phyloP scores from a whole-genome alignment of 176 grass and related monocot species.

The Cenchrus americanus region DNA sequence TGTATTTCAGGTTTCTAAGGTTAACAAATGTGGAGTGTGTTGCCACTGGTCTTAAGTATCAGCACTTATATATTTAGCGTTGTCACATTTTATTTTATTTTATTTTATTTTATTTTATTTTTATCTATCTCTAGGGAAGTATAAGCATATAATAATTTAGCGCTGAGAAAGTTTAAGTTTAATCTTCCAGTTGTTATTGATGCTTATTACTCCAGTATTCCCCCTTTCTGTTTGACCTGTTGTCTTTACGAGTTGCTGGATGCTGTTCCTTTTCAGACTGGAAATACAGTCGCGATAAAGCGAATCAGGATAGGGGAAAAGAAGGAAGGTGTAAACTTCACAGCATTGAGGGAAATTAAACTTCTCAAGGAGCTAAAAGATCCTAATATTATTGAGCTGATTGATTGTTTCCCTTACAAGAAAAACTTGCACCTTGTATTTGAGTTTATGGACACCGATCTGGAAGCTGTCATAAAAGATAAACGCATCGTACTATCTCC shows the following conservation, averaged over 20 bases:
- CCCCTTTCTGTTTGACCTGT: conserved; percentile 13
- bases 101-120: background rate
- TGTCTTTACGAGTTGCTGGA: background rate
- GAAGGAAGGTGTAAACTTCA: conserved; percentile 99
- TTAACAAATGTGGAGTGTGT: background rate
- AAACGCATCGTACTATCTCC: conserved; percentile 87
- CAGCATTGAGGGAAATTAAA: conserved; percentile 97
- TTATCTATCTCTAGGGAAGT: background rate
- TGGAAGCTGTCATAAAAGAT: conserved; percentile 96
- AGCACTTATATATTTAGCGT: background rate
- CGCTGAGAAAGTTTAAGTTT: background rate
- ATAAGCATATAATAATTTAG: background rate
- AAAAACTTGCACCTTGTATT: conserved; percentile 94
- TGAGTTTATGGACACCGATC: conserved; percentile 97
- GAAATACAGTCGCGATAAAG: conserved; percentile 88
- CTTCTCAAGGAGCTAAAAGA: conserved; percentile 92
- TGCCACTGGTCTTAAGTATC: background rate
- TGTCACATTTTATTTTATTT: background rate
- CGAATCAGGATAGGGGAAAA: conserved; percentile 88
- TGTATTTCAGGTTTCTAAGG: background rate
- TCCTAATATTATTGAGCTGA: conserved; percentile 92
- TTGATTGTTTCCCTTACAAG: conserved; percentile 95
- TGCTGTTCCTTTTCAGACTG: conserved; percentile 71
- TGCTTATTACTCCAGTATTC: background rate
- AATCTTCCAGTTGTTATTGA: background rate